A percentile compares a stretch with the other conserved stretches of the same genome.
phyloP scores from a whole-genome alignment of 2,329 filamentous ascomycete species.

The Botrytis paeoniae region DNA sequence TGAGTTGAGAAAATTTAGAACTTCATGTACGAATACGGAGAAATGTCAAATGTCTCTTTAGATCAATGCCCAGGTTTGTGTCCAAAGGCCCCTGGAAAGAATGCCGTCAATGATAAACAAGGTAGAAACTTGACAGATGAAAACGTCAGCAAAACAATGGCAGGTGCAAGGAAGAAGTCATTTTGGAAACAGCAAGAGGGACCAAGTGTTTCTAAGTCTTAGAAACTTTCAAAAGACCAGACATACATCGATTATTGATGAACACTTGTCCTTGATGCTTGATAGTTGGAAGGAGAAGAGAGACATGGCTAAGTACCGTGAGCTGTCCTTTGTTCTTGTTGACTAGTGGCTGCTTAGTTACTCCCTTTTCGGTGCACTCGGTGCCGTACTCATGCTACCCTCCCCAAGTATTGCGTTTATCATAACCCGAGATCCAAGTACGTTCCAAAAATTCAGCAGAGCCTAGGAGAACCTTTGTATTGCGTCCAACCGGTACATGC shows the following conservation, averaged over 20 bases:
- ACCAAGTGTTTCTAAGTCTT: background rate
- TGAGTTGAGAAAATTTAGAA: background rate
- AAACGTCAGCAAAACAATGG: background rate
- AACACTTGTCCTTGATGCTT: background rate
- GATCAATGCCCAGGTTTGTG: background rate
- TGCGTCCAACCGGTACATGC: background rate
- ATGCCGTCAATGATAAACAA: background rate
- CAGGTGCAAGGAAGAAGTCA: background rate
- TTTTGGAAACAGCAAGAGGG: background rate
- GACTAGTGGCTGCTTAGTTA: background rate
- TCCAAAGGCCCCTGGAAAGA: background rate
- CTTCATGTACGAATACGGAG: background rate
- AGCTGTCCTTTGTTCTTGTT: background rate
- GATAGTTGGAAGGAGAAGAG: background rate
- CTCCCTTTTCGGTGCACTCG: background rate
- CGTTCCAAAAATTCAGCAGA: background rate
- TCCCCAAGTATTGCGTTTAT: background rate
- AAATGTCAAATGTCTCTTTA: background rate
- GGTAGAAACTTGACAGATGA: background rate
- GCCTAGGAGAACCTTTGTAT: background rate
- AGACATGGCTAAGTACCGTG: background rate
- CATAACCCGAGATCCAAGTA: background rate
- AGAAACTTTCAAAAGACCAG: background rate
- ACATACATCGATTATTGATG: background rate
- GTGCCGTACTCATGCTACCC: background rate